Base-by-base conservation (phyloP, 2,329 filamentous ascomycete species). In the Paracamarosporium sp. region DNA sequence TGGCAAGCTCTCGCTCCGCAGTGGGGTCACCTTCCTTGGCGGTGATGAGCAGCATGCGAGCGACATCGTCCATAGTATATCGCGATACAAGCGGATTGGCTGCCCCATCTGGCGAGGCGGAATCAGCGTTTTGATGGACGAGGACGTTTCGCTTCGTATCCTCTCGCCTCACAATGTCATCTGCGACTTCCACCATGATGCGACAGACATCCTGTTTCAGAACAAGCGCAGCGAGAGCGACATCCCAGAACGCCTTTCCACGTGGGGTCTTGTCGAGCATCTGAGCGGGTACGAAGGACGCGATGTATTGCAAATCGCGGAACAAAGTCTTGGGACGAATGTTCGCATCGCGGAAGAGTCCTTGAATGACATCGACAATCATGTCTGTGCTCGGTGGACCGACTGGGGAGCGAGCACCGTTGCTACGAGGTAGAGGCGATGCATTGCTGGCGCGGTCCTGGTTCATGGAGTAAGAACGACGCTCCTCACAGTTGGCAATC, bases 11-110 rank as follows among this genome's bases (percentile, higher is more conserved):
- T 50, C 95, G 88, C 79, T 98, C 93, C 5, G 94, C 93, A 12
- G 91, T 90, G 0, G 93, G 85, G 59, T 93, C 88, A 36, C 94
- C 93, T 78, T 99, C 95, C 74, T 93, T 95, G 15, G 95, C 95
- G 1, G 93, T 94, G 72, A 97, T 95, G 61, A 92, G 90, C 83
- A 92, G 92, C 88, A 98, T 95, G 65, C 86, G 87, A 2, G 91
- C 93, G 0, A 93, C 94, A 72, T 97, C 92, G 41, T 87, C 83
- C 72, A 95, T 86, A 55, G 85, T 87, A 76, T 92, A 89, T 45
- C 88, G 85, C 55, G 88, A 84, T 3, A 86, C 79, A 0, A 83
- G 78, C 17, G 64, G 64, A 7, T 67, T 64, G 17, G 48, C 38
- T 2, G 59, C 46, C 3, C 63, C 40, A 5, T 59, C 47, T 20